phyloP scores from a whole-genome alignment of 192 early-diverging fungal genomes.

The Gamsiella multidivaricata region DNA sequence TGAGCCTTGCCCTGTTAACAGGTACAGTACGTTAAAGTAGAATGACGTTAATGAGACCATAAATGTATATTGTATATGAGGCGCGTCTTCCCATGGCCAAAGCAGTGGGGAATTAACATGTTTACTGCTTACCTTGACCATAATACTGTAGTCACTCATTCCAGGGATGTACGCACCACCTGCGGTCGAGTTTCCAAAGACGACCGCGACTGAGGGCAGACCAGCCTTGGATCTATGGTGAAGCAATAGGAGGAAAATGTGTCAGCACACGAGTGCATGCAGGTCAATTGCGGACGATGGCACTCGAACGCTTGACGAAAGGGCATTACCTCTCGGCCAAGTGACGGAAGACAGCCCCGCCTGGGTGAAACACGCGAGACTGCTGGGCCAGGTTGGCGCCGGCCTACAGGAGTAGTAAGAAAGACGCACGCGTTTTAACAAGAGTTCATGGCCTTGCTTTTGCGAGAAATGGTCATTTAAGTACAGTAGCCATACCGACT shows the following conservation, averaged over 20 bases:
- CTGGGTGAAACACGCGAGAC: constrained; percentile 72
- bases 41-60: not conserved
- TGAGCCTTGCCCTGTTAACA: constrained; percentile 65
- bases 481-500: constrained; percentile 58
- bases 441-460: too few species aligned
- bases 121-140: constrained; percentile 65
- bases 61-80: not conserved
- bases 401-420: constrained; percentile 49
- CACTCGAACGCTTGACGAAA: not conserved
- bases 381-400: constrained; percentile 76
- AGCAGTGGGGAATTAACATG: not conserved
- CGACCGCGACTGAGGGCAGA: constrained; percentile 69
- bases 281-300: not conserved
- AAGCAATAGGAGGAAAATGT: not conserved
- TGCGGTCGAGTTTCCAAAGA: constrained; percentile 76
- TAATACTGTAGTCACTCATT: constrained; percentile 74
- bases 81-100: not conserved
- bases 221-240: constrained; percentile 64
- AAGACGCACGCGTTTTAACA: not conserved
- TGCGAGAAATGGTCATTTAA: too few species aligned
- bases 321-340: constrained; percentile 60
- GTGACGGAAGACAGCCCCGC: constrained; percentile 70
- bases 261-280: not conserved
- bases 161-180: constrained; percentile 74
- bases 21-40: not conserved